Evolutionary conservation across 2,329 filamentous ascomycete species (phyloP), one percentile per base, ranked within the genome.

Genomic region (Bisporella sp.): DNA sequence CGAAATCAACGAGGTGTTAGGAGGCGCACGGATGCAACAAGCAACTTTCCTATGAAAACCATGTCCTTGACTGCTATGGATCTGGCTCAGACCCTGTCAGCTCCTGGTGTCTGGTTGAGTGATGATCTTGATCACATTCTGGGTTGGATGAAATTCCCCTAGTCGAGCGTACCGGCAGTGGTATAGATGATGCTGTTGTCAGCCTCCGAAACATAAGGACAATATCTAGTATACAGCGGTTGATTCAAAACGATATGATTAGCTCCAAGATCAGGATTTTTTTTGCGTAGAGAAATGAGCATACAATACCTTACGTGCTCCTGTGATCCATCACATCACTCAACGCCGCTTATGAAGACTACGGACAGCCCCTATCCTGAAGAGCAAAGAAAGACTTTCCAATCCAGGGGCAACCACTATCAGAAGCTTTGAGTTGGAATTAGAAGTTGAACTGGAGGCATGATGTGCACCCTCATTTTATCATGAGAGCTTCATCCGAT

Each of bases 41-140:
- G 88, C 52, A 73, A 74, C 48, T 81, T 81, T 66, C 78, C 74
- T 41, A 70, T 69, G 9, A 82, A 83, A 51, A 88, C 96, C 58
- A 83, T 88, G 45, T 77, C 96, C 35, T 77, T 96, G 32, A 90
- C 88, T 4, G 91, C 92, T 5, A 84, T 82, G 6, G 85, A 88
- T 65, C 70, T 89, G 47, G 83, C 86, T 61, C 79, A 82, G 69
- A 92, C 82, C 57, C 89, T 86, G 82, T 63, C 84, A 66, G 8
- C 72, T 69, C 4, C 59, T 13, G 51, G 54, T 52, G 81, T 96
- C 1, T 97, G 92, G 92, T 87, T 85, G 46, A 76, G 82, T 44
- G 79, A 84, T 55, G 92, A 96, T 76, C 73, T 96, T 49, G 85
- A 93, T 60, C 87, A 95, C 60, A 96, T 96, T 53, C 74, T 96